Evolutionary conservation across 2,329 filamentous ascomycete genomes (phyloP), one percentile per base, ranked within the genome.

Genomic region (Juglanconis juglandina): DNA sequence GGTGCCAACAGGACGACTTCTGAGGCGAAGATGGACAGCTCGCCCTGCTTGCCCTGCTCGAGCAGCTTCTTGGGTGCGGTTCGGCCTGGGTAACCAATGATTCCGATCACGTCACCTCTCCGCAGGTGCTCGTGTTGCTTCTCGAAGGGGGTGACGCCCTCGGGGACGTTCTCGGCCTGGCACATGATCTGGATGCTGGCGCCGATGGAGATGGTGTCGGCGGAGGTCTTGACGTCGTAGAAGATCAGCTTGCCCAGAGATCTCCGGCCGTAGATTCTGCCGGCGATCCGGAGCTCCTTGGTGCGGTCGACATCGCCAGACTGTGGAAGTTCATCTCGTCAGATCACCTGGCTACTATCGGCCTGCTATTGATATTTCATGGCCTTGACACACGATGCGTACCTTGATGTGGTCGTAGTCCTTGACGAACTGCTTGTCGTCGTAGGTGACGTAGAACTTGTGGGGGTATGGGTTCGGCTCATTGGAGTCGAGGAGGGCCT

Each of bases 11-110:
- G 87, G 47, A 89, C 81, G 65, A 99, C 83, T 76, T 97, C 89
- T 55, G 85, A 87, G 1, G 95, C 95, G 71, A 96, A 96, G 74
- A 99, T 92, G 47, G 92, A 96, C 55, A 99, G 84, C 77, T 99
- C 94, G 65, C 95, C 95, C 67, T 93, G 90, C 70, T 89, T 86
- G 66, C 92, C 85, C 73, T 82, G 81, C 70, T 80, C 84, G 70
- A 90, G 90, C 82, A 92, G 92, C 77, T 87, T 95, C 86, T 95
- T 95, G 68, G 95, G 95, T 66, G 88, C 88, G 47, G 93, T 98
- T 61, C 93, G 81, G 63, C 91, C 91, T 7, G 92, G 89, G 75
- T 87, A 95, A 57, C 92, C 92, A 64, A 91, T 82, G 66, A 96
- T 85, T 62, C 94, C 95, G 68, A 99, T 90, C 66, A 96, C 91